These are phyloP conservation scores for Diaporthe vexans DNA, from an alignment of 2,329 filamentous ascomycete species.

Conservation along the genomic window DNA sequence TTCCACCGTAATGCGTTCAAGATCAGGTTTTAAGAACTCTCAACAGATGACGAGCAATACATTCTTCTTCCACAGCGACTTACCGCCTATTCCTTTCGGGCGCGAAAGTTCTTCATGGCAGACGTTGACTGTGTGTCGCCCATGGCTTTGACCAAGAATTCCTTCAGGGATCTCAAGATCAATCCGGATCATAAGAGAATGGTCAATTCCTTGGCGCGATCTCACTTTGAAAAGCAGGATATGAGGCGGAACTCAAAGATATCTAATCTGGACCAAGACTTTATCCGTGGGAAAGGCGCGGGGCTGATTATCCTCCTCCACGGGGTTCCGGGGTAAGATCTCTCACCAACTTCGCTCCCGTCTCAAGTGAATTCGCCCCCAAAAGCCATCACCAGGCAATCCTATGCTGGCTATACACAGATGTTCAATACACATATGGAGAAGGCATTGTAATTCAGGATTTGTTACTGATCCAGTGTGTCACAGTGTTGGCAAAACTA, in stretches of 20 bases:
- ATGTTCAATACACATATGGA: too few relatives aligned
- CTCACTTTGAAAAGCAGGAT: conserved; percentile 33
- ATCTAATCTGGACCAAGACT: conserved; percentile 33
- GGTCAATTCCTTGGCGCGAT: conserved; percentile 12
- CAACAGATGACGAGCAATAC: not conserved
- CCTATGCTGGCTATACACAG: too few relatives aligned
- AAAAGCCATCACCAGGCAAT: too few relatives aligned
- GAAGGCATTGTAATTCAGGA: not conserved
- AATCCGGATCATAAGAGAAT: conserved; percentile 17
- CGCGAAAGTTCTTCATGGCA: conserved; percentile 31
- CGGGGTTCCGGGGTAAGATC: conserved; percentile 39
- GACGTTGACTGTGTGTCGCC: conserved; percentile 19
- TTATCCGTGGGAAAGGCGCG: conserved; percentile 47
- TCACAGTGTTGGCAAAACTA: conserved; percentile 29
- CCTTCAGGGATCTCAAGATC: conserved; percentile 27
- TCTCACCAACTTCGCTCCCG: too few relatives aligned
- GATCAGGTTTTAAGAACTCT: not conserved
- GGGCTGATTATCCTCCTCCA: conserved; percentile 34
- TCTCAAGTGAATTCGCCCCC: too few relatives aligned
- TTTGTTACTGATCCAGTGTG: not conserved
- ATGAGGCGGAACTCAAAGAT: not conserved
- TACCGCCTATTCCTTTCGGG: conserved; percentile 25
- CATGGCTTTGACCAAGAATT: not conserved
- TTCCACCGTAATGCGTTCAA: not conserved
- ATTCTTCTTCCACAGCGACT: conserved; percentile 26